Evolutionary conservation across 805 yeast genomes (phyloP).

Genomic region (Candida namnaoensis): DNA sequence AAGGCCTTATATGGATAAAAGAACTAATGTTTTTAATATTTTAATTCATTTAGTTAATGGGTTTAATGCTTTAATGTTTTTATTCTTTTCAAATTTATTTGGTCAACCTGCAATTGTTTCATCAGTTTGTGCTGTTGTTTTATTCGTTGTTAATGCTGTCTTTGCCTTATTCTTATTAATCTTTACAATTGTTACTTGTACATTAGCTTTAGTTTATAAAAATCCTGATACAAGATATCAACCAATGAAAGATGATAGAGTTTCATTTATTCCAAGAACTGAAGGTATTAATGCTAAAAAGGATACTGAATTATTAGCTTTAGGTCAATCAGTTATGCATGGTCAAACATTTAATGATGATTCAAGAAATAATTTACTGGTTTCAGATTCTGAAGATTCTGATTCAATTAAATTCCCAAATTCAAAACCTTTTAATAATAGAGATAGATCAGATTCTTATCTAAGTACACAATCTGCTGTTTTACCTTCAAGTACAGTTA

Average conservation of each 20-base stretch:
- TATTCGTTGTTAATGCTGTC: constrained; percentile 82
- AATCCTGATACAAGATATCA: constrained; percentile 94
- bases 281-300: constrained; percentile 16
- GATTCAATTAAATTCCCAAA: constrained; percentile 6
- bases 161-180: constrained; percentile 76
- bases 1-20: constrained; percentile 89
- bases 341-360: constrained; percentile 10
- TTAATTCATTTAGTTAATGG: constrained; percentile 72
- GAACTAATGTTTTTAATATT: constrained; percentile 91
- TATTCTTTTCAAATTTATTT: constrained; percentile 82
- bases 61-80: constrained; percentile 76
- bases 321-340: constrained; percentile 19
- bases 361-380: background rate
- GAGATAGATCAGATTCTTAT: constrained; percentile 10
- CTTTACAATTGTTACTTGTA: constrained; percentile 83
- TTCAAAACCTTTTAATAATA: constrained; percentile 2
- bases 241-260: constrained; percentile 95
- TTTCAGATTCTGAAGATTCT: constrained; percentile 5
- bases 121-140: constrained; percentile 84
- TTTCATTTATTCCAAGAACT: constrained; percentile 77
- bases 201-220: constrained; percentile 73
- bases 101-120: constrained; percentile 82
- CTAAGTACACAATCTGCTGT: constrained; percentile 7
- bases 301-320: constrained; percentile 19
- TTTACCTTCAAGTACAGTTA: constrained; percentile 18